Percentiles rank a stretch among this genome's conserved stretches.
Conservation (phyloP, 208 protist genomes). For the Crithidia thermophila region DNA sequence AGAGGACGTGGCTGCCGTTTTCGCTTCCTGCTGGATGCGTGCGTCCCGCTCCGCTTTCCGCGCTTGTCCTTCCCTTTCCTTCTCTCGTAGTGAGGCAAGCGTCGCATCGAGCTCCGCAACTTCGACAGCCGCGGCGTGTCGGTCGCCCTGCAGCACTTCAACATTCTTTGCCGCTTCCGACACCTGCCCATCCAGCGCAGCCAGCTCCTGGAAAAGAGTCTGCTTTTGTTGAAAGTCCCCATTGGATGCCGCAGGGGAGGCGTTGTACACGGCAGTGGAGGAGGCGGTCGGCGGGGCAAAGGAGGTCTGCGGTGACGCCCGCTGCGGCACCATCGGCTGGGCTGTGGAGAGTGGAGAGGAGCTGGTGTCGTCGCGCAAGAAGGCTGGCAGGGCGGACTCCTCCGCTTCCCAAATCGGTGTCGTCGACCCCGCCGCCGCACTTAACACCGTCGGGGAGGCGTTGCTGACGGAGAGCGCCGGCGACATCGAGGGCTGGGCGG, state of each 20-base stretch:
- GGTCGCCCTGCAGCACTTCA: slow-evolving; percentile 15
- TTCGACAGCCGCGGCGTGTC: slow-evolving; percentile 7
- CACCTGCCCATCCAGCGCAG: slow-evolving; percentile 8
- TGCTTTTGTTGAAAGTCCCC: background rate
- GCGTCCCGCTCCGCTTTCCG: slow-evolving; percentile 6
- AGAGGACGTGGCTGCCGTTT: background rate
- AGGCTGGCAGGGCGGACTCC: slow-evolving; percentile 1
- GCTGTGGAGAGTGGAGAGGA: no score
- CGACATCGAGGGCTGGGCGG: background rate
- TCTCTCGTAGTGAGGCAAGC: background rate
- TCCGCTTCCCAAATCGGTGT: background rate
- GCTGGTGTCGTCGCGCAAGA: slow-evolving; percentile 12
- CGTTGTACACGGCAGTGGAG: background rate
- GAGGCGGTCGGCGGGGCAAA: background rate
- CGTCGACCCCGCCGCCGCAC: background rate
- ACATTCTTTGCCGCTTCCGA: slow-evolving; percentile 1
- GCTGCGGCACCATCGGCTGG: background rate
- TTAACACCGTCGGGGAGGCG: background rate
- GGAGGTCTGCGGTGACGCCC: background rate
- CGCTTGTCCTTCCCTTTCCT: slow-evolving; percentile 6
- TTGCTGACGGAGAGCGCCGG: no score
- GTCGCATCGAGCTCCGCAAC: slow-evolving; percentile 11
- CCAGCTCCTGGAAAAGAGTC: slow-evolving; percentile 1
- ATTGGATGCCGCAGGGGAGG: background rate
- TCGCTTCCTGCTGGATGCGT: background rate